Conservation (phyloP, 2,329 filamentous ascomycete species). For the Trichoderma simmonsii region DNA sequence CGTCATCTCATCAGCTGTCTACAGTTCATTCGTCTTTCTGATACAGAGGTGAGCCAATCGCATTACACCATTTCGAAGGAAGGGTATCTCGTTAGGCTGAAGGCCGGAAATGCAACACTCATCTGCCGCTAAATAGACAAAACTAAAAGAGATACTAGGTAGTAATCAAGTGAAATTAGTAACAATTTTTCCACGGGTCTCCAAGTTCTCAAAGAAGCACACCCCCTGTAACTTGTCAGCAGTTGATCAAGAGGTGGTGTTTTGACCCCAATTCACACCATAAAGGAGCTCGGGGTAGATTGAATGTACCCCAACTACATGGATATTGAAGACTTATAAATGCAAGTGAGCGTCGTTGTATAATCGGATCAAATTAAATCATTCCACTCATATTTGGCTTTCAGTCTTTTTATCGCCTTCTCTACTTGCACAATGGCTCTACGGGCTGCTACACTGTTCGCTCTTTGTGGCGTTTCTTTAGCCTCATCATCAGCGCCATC, state of each 20-base stretch:
- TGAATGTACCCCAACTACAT: not conserved
- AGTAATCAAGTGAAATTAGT: not conserved
- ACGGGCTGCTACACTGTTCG: not conserved
- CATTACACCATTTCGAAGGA: not conserved
- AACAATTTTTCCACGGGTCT: not conserved
- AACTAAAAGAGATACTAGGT: not conserved
- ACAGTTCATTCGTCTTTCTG: not conserved
- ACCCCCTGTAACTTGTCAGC: not conserved
- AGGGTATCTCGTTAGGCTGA: not conserved
- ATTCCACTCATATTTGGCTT: not conserved
- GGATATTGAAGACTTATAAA: not conserved
- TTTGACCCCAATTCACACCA: conserved; percentile 1
- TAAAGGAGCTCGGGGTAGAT: not conserved
- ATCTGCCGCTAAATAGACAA: too few relatives aligned
- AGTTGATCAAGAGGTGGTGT: not conserved
- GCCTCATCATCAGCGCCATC: not conserved
- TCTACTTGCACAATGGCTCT: not conserved
- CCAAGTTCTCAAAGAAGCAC: not conserved
- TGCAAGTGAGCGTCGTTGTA: not conserved
- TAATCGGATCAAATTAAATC: too few relatives aligned
- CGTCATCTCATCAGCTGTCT: not conserved
- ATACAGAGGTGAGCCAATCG: not conserved
- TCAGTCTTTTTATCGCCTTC: not conserved
- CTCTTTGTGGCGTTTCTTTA: conserved; percentile 7
- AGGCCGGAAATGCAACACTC: not conserved